phyloP scores from a whole-genome alignment of 495 filamentous ascomycete species.

The Tuber umbilicatum region DNA sequence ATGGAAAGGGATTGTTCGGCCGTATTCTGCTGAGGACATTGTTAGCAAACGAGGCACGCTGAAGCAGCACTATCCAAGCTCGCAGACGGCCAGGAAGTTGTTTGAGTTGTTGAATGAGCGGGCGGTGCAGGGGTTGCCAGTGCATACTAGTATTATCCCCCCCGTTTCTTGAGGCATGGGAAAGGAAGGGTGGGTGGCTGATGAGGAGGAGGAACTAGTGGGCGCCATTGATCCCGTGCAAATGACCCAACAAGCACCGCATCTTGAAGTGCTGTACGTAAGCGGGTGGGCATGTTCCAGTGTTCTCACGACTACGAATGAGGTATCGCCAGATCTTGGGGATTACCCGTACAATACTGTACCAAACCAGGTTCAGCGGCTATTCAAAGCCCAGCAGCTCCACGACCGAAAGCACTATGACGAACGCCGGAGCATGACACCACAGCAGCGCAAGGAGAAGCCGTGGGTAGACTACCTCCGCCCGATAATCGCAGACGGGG shows the following conservation, averaged over 20 bases:
- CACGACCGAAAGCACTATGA: constrained; percentile 96
- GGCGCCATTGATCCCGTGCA: constrained; percentile 96
- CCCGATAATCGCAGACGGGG: constrained; percentile 95
- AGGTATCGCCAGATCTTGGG: constrained; percentile 93
- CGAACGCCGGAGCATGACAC: constrained; percentile 64
- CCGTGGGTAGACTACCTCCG: constrained; percentile 87
- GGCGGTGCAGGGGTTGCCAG: constrained; percentile 68
- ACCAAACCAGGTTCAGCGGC: constrained; percentile 90
- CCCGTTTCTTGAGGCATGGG: constrained; percentile 17
- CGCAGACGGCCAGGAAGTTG: constrained; percentile 85
- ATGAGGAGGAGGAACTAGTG: constrained; percentile 51
- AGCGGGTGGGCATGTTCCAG: constrained; percentile 97
- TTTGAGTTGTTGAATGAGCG: constrained; percentile 78
- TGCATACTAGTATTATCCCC: constrained; percentile 68
- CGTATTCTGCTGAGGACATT: constrained; percentile 83
- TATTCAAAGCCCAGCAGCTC: constrained; percentile 93
- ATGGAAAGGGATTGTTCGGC: constrained; percentile 80
- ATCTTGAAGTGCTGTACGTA: constrained; percentile 93
- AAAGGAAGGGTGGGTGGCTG: constrained; percentile 2
- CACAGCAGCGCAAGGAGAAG: constrained; percentile 62
- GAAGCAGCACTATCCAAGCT: constrained; percentile 81
- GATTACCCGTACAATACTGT: constrained; percentile 99
- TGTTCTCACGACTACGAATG: constrained; percentile 85
- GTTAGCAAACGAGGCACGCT: constrained; percentile 86
- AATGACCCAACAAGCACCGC: constrained; percentile 95